Conservation (phyloP, 2,329 filamentous ascomycete genomes). For the Teratosphaeriaceae sp. region DNA sequence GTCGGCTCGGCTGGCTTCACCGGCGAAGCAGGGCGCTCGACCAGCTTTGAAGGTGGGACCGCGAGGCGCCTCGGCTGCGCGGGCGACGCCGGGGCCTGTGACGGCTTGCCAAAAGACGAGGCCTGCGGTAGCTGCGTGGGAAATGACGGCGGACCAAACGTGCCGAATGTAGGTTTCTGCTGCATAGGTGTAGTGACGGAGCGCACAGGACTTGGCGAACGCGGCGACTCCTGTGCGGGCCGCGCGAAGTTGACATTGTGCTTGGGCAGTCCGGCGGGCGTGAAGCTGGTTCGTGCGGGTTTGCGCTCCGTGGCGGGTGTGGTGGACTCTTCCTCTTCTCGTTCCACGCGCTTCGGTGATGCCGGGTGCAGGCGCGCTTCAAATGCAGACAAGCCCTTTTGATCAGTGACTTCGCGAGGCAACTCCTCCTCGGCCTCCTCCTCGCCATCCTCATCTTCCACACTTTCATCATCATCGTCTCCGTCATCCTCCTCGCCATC, state of each 20-base stretch:
- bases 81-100: not conserved
- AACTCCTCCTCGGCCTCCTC: constrained; percentile 31
- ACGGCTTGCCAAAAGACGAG: not conserved
- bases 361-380: constrained; percentile 19
- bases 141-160: not conserved
- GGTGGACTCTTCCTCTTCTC: constrained; percentile 15
- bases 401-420: constrained; percentile 22
- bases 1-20: constrained; percentile 33
- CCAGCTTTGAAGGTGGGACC: constrained; percentile 27
- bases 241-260: constrained; percentile 49
- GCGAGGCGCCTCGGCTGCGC: constrained; percentile 23
- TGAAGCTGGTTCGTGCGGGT: constrained; percentile 19
- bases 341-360: constrained; percentile 12
- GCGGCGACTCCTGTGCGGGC: constrained; percentile 40
- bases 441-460: constrained; percentile 26
- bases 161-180: not conserved
- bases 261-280: constrained; percentile 35
- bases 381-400: constrained; percentile 18
- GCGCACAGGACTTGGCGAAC: constrained; percentile 67
- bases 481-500: constrained; percentile 27
- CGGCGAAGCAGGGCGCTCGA: constrained; percentile 23
- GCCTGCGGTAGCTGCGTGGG: not conserved
- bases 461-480: constrained; percentile 34
- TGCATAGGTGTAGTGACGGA: constrained; percentile 42
- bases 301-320: constrained; percentile 22